phyloP scores from a whole-genome alignment of 805 yeast genomes.

The Cyberlindnera galapagoensis region DNA sequence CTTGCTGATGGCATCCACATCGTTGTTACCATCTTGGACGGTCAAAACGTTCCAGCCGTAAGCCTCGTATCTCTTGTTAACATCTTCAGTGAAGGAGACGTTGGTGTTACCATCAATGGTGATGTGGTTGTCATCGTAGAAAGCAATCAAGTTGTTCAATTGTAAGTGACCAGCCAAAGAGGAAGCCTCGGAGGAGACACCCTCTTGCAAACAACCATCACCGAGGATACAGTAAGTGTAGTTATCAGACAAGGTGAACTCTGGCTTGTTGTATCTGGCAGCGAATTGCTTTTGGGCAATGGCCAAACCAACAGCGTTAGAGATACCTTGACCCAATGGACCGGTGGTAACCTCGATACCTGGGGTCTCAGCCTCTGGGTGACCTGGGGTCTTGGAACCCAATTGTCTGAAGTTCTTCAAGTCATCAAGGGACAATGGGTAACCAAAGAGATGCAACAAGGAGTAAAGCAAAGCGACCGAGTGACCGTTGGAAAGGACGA shows the following conservation, averaged over 20 bases:
- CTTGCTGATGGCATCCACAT: conserved; percentile 58
- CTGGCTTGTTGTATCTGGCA: conserved; percentile 91
- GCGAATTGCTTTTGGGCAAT: conserved; percentile 89
- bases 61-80: conserved; percentile 72
- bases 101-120: conserved; percentile 92
- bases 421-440: conserved; percentile 74
- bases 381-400: conserved; percentile 92
- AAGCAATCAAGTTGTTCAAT: conserved; percentile 86
- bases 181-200: conserved; percentile 90
- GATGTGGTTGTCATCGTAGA: conserved; percentile 95
- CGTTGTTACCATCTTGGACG: conserved; percentile 77
- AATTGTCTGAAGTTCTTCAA: conserved; percentile 86
- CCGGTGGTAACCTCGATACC: conserved; percentile 98
- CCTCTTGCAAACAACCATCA: conserved; percentile 98
- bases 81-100: conserved; percentile 92
- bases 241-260: conserved; percentile 61
- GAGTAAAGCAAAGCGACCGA: conserved; percentile 88
- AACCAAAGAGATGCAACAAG: conserved; percentile 81
- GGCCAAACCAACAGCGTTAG: conserved; percentile 95
- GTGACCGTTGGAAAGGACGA: conserved; percentile 93
- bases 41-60: conserved; percentile 89
- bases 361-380: conserved; percentile 87
- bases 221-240: conserved; percentile 80
- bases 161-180: conserved; percentile 95
- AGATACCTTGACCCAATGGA: conserved; percentile 97